Conservation (phyloP, 2,329 filamentous ascomycete genomes). For the Corniculantispora saksenae region DNA sequence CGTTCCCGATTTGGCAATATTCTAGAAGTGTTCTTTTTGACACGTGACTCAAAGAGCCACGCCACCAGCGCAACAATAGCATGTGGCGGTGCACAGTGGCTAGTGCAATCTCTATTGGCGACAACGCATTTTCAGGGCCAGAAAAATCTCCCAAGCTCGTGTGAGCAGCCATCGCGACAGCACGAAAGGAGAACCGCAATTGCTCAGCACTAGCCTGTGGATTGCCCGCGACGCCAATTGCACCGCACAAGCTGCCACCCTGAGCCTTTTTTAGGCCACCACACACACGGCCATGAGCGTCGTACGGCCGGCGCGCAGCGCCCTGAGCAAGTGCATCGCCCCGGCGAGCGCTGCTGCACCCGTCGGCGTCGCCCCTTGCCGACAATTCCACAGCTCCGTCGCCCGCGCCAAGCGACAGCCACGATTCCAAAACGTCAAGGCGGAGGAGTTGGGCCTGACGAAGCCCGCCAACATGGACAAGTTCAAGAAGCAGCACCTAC, state of each 20-base stretch:
- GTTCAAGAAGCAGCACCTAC: constrained; percentile 52
- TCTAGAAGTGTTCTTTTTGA: not conserved
- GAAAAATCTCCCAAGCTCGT: constrained; percentile 19
- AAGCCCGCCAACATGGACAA: constrained; percentile 43
- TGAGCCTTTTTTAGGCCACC: not conserved
- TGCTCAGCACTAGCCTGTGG: constrained; percentile 2
- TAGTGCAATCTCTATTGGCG: constrained; percentile 2
- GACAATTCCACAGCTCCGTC: constrained; percentile 55
- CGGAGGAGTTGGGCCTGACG: constrained; percentile 52
- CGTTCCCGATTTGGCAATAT: not conserved
- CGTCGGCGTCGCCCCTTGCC: constrained; percentile 34
- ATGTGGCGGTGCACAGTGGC: constrained; percentile 8
- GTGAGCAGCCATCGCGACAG: constrained; percentile 3
- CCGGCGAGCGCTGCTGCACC: constrained; percentile 29
- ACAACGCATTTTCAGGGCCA: constrained; percentile 11
- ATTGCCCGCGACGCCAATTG: not conserved
- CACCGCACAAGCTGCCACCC: not conserved
- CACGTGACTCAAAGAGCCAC: not conserved
- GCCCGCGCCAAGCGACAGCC: constrained; percentile 48
- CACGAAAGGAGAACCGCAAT: constrained; percentile 8
- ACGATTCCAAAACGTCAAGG: constrained; percentile 55
- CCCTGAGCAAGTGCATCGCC: constrained; percentile 53
- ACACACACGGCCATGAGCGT: constrained; percentile 50
- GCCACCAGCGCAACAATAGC: too few relatives aligned
- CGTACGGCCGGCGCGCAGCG: constrained; percentile 55